Percentiles rank a stretch among this genome's conserved stretches.
These are phyloP conservation scores for Pouteria glomerata DNA, from an alignment of 148 eudicot genomes.

Conservation along the genomic window DNA sequence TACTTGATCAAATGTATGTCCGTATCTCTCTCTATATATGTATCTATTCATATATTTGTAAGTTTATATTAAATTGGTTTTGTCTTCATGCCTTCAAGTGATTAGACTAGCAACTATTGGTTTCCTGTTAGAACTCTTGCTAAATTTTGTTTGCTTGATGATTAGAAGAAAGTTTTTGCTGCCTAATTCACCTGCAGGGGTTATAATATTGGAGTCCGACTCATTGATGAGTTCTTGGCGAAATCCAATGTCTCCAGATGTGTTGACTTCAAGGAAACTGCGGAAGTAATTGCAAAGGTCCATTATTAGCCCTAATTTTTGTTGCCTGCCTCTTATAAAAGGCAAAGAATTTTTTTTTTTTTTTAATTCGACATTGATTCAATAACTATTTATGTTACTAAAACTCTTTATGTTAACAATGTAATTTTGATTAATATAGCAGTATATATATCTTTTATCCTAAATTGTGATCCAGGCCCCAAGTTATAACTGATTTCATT, in stretches of 20 bases:
- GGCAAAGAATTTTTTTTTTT: too few relatives aligned
- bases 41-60: not conserved
- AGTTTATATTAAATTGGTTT: not conserved
- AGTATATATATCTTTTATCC: not conserved
- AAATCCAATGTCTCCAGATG: conserved; percentile 93
- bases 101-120: not conserved
- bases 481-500: not conserved
- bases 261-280: conserved; percentile 94
- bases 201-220: conserved; percentile 85
- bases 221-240: conserved; percentile 89
- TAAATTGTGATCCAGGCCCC: not conserved
- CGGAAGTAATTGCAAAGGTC: conserved; percentile 99
- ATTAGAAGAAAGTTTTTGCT: conserved; percentile 4
- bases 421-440: not conserved
- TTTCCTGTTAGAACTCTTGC: not conserved
- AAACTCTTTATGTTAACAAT: not conserved
- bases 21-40: not conserved
- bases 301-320: not conserved
- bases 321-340: not conserved
- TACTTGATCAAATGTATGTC: not conserved
- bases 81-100: not conserved
- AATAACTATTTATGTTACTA: too few relatives aligned
- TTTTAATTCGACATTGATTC: not conserved
- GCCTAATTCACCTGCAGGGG: conserved; percentile 56
- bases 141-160: conserved; percentile 1